Evolutionary conservation across 129 eudicot species (phyloP), one percentile per base, ranked within the genome.

Genomic region (Saussurea involucrata): DNA sequence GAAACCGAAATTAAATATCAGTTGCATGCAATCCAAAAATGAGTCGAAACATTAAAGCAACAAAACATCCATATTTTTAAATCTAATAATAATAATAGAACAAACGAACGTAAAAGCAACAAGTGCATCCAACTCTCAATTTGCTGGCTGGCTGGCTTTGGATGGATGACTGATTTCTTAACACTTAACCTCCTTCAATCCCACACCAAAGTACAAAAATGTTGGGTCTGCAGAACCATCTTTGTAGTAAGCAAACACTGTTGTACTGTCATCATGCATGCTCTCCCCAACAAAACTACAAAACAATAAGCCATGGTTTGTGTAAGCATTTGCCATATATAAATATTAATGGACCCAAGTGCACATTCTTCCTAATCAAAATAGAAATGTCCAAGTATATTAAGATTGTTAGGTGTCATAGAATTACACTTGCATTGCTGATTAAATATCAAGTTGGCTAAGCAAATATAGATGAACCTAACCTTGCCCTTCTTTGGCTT

Each of bases 231-330:
- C 64, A 12, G 85, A 77, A 66, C 91, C 95, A 0, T 89, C 91
- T 67, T 89, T 89, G 86, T 86, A 86, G 82, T 89, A 89, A 20
- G 91, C 95, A 71, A 89, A 89, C 78, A 89, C 91, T n/a, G 83
- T 64, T 11, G 86, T 15, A n/a, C 81, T 71, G 36, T 89, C 89
- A 75, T 89, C 95, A 63, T 77, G 82, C 95, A 89, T 86, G 81
- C 95, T 82, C 89, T 89, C 89, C n/a, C 91, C 95, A 60, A 89
- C 89, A 78, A 89, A 89, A 77, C 95, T 89, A 77, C 82, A 80
- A 31, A 53, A 36, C 11, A 32, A 27, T 1, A 24, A 27, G 17
- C 3, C 4, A 46, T 4, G 4, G 58, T 46, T 12, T 42, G 12
- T 9, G n/a, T 10, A 5, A 42, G n/a, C 55, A 42, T 42, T 42